These are phyloP conservation scores for Lentinula guzmanii DNA, from an alignment of 768 basidiomycete species.

Conservation along the genomic window DNA sequence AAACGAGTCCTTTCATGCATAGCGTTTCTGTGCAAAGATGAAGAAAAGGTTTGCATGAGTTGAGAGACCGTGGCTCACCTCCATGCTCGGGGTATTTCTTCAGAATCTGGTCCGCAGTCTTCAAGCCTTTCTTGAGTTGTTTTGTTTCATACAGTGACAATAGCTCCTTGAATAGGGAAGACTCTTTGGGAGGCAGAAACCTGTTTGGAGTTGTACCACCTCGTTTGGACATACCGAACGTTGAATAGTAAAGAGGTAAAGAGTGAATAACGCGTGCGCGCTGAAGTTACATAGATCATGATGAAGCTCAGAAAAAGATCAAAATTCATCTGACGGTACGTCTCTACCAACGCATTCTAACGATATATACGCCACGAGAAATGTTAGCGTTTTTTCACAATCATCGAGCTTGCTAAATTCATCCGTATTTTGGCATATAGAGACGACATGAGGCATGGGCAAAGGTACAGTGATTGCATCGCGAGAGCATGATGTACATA, in stretches of 20 bases:
- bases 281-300: not conserved
- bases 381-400: too few species aligned
- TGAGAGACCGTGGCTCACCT: conserved; percentile 44
- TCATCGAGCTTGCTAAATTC: not conserved
- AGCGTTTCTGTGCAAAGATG: conserved; percentile 63
- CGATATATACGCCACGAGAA: too few species aligned
- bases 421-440: not conserved
- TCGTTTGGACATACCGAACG: conserved; percentile 1
- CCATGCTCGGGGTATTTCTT: conserved; percentile 96
- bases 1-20: conserved; percentile 92
- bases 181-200: conserved; percentile 76
- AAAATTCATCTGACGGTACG: too few species aligned
- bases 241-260: not conserved
- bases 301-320: too few species aligned
- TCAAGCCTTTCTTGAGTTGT: conserved; percentile 84
- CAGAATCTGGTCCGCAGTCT: conserved; percentile 88
- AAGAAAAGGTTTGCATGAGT: not conserved
- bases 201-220: conserved; percentile 28
- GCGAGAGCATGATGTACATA: not conserved
- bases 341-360: too few species aligned
- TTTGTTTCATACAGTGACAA: conserved; percentile 84
- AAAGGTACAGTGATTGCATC: not conserved
- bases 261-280: not conserved
- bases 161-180: conserved; percentile 79
- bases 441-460: not conserved